These are phyloP conservation scores for Tetrahymena borealis DNA, from an alignment of 73 alveolate genomes.

Conservation along the genomic window DNA sequence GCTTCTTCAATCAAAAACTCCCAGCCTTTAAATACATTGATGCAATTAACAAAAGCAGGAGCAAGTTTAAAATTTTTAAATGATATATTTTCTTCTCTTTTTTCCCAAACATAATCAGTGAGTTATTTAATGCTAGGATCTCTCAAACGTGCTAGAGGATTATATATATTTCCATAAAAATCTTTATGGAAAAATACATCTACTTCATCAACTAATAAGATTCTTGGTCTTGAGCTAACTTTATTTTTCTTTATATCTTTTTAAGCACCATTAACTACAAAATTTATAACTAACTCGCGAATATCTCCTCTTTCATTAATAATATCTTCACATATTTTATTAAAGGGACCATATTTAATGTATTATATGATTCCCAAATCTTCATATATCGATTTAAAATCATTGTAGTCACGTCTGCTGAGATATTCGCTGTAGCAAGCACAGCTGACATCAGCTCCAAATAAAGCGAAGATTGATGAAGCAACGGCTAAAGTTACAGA, in stretches of 20 bases:
- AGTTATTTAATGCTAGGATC: background rate
- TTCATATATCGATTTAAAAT: background rate
- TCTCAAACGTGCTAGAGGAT: background rate
- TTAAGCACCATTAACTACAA: background rate
- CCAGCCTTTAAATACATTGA: background rate
- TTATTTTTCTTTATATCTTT: background rate
- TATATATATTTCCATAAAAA: background rate
- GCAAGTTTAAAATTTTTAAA: background rate
- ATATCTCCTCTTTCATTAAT: background rate
- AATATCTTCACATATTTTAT: constrained; percentile 2
- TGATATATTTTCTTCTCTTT: background rate
- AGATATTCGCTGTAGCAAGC: constrained; percentile 14
- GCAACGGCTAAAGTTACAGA: background rate
- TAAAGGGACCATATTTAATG: constrained; percentile 2
- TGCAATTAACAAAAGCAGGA: background rate
- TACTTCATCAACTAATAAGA: constrained; percentile 16
- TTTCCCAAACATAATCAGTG: background rate
- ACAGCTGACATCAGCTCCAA: constrained; percentile 12
- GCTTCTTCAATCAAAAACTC: background rate
- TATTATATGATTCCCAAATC: background rate
- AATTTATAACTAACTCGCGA: background rate
- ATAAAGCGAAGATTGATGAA: background rate
- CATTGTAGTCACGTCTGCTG: background rate
- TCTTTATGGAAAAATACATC: constrained; percentile 7
- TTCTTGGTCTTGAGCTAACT: background rate